Percentiles rank a stretch among this genome's conserved stretches.
Evolutionary conservation across 1,284 basidiomycete species (phyloP).

Genomic region (Malassezia psittaci): DNA sequence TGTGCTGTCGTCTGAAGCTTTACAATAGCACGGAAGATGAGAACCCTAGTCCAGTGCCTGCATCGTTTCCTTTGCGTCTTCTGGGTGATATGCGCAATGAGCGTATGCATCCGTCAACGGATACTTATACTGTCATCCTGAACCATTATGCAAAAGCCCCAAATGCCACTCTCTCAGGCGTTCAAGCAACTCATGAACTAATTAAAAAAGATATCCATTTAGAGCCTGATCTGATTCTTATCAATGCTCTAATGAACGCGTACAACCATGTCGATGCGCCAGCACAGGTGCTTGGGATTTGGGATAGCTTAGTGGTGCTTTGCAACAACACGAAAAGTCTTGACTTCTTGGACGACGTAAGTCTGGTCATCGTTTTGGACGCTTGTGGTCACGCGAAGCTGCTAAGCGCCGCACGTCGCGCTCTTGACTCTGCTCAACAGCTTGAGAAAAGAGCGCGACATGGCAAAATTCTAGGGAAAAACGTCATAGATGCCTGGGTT

Average conservation of each 20-base stretch:
- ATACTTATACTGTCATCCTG: slow-evolving; percentile 66
- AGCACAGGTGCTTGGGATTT: slow-evolving; percentile 63
- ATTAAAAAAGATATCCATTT: slow-evolving; percentile 67
- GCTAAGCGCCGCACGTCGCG: slow-evolving; percentile 19
- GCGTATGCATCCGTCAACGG: slow-evolving; percentile 55
- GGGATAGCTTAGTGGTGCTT: slow-evolving; percentile 59
- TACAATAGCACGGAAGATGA: background rate
- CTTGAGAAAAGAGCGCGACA: slow-evolving; percentile 12
- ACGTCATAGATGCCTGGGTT: slow-evolving; percentile 65
- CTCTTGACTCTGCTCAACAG: slow-evolving; percentile 13
- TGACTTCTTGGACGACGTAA: slow-evolving; percentile 55
- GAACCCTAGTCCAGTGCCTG: slow-evolving; percentile 50
- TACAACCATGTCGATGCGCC: slow-evolving; percentile 68
- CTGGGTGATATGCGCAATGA: slow-evolving; percentile 69
- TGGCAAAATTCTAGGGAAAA: slow-evolving; percentile 51
- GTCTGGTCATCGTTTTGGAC: slow-evolving; percentile 72
- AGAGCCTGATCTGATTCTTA: slow-evolving; percentile 63
- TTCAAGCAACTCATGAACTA: slow-evolving; percentile 65
- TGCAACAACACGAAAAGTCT: slow-evolving; percentile 8
- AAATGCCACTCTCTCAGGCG: slow-evolving; percentile 19
- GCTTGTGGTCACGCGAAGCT: slow-evolving; percentile 60
- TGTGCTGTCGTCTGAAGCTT: slow-evolving; percentile 2
- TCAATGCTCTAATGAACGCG: slow-evolving; percentile 80
- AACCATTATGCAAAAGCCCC: slow-evolving; percentile 49
- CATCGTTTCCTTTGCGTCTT: slow-evolving; percentile 64